These are phyloP conservation scores for Phytopythium sindhum DNA, from an alignment of 352 stramenopile genomes.

Conservation along the genomic window DNA sequence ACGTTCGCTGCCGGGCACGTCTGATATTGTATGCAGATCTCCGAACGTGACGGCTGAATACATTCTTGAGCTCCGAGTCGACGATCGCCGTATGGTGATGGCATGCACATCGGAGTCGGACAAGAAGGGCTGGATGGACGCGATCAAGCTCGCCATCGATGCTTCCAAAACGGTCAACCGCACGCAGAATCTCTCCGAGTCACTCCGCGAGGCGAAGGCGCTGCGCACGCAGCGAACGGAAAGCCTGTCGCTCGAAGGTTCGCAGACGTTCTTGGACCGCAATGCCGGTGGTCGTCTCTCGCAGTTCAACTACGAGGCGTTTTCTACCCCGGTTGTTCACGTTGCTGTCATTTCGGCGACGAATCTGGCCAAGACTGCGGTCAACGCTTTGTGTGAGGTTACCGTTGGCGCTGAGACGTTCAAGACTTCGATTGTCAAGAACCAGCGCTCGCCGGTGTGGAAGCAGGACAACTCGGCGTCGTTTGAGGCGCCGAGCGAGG, in stretches of 20 bases:
- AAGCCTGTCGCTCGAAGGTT: constrained; percentile 61
- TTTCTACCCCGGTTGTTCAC: constrained; percentile 77
- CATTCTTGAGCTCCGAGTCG: constrained; percentile 69
- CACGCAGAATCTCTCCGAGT: constrained; percentile 50
- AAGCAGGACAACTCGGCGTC: constrained; percentile 83
- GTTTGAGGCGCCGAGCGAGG: constrained; percentile 71
- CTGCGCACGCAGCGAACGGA: constrained; percentile 63
- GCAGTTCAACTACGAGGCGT: constrained; percentile 85
- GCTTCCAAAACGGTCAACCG: constrained; percentile 79
- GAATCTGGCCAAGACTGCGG: constrained; percentile 71
- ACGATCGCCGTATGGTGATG: constrained; percentile 79
- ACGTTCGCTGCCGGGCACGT: constrained; percentile 55
- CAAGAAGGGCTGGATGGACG: constrained; percentile 87
- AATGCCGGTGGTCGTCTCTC: constrained; percentile 69
- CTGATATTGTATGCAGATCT: constrained; percentile 67
- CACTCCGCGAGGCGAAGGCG: constrained; percentile 44
- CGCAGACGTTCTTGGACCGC: constrained; percentile 54
- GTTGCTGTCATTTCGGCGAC: constrained; percentile 77
- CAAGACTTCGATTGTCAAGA: constrained; percentile 79
- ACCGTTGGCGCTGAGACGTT: constrained; percentile 80
- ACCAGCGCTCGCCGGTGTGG: constrained; percentile 82
- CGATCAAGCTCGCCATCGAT: constrained; percentile 81
- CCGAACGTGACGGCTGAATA: constrained; percentile 70
- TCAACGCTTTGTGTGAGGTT: constrained; percentile 82
- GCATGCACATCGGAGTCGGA: constrained; percentile 80